Evolutionary conservation across 352 stramenopile genomes (phyloP).

Genomic region (Pythium aristosporum): DNA sequence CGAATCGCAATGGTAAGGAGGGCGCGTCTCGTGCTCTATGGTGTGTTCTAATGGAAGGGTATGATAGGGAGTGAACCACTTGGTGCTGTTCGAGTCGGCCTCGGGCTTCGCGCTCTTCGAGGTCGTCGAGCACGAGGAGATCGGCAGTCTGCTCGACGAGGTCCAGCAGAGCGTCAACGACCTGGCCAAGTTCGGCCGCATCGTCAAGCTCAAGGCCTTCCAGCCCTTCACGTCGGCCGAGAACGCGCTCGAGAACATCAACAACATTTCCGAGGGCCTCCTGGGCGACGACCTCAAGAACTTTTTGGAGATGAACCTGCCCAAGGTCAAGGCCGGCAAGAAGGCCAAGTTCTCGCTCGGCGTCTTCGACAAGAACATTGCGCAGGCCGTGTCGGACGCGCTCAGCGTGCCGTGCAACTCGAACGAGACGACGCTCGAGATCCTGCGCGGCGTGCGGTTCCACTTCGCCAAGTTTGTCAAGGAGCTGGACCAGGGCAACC

Average conservation of each 20-base stretch:
- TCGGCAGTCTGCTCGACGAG: constrained; percentile 84
- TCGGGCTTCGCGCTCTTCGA: constrained; percentile 99
- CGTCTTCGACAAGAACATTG: constrained; percentile 93
- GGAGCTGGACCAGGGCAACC: constrained; percentile 94
- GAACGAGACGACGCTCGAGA: constrained; percentile 97
- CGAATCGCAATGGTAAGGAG: constrained; percentile 11
- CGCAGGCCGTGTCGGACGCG: constrained; percentile 94
- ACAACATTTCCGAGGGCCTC: constrained; percentile 96
- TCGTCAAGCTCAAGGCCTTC: constrained; percentile 99
- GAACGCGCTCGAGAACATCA: constrained; percentile 99
- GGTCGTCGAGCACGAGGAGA: constrained; percentile 97
- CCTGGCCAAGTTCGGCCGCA: constrained; percentile 93
- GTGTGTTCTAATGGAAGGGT: background rate
- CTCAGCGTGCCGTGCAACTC: constrained; percentile 94
- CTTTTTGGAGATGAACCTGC: constrained; percentile 99
- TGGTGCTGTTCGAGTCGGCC: constrained; percentile 97
- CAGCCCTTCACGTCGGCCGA: constrained; percentile 98
- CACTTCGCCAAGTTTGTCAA: constrained; percentile 99
- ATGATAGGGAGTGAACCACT: constrained; percentile 62
- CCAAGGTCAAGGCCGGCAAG: constrained; percentile 94
- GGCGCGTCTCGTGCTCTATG: too few relatives aligned
- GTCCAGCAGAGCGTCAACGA: constrained; percentile 94
- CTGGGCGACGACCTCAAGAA: constrained; percentile 94
- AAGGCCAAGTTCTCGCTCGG: constrained; percentile 89
- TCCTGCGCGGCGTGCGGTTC: constrained; percentile 95